phyloP scores from a whole-genome alignment of 2,329 filamentous ascomycete species.

The Talaromyces islandicus region DNA sequence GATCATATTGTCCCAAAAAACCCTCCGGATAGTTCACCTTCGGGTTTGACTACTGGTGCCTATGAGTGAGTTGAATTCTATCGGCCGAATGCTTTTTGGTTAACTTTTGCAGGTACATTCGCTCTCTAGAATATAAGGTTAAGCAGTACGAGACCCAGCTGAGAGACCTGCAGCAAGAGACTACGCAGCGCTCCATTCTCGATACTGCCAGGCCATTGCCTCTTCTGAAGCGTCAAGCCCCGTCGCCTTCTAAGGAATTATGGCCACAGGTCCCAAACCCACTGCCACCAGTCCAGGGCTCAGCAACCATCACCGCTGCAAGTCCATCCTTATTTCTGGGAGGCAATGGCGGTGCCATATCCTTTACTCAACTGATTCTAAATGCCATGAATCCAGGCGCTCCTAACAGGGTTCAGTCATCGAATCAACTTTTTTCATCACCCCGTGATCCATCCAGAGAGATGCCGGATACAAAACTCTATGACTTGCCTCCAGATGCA shows the following conservation, averaged over 20 bases:
- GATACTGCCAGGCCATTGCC: background rate
- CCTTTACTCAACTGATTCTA: constrained; percentile 11
- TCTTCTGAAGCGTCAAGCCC: background rate
- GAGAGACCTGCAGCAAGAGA: background rate
- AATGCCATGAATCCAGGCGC: constrained; percentile 12
- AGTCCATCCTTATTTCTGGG: constrained; percentile 9
- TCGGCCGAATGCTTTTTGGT: background rate
- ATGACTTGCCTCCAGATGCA: constrained; percentile 9
- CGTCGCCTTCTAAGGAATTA: background rate
- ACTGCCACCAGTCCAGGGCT: background rate
- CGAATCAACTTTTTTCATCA: constrained; percentile 9
- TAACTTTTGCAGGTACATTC: constrained; percentile 6
- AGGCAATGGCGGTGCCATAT: constrained; percentile 6
- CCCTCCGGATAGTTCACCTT: background rate
- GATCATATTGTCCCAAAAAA: constrained; percentile 11
- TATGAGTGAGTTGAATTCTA: constrained; percentile 5
- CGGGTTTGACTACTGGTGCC: constrained; percentile 1
- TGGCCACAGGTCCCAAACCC: background rate
- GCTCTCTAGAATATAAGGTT: constrained; percentile 10
- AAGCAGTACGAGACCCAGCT: constrained; percentile 11
- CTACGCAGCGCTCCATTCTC: background rate
- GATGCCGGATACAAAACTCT: constrained; percentile 11
- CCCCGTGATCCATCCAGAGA: constrained; percentile 9
- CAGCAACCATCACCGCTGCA: constrained; percentile 8
- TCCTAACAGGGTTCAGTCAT: constrained; percentile 6